Conservation (phyloP, 2,329 filamentous ascomycete genomes). For the Exserohilum turcica region DNA sequence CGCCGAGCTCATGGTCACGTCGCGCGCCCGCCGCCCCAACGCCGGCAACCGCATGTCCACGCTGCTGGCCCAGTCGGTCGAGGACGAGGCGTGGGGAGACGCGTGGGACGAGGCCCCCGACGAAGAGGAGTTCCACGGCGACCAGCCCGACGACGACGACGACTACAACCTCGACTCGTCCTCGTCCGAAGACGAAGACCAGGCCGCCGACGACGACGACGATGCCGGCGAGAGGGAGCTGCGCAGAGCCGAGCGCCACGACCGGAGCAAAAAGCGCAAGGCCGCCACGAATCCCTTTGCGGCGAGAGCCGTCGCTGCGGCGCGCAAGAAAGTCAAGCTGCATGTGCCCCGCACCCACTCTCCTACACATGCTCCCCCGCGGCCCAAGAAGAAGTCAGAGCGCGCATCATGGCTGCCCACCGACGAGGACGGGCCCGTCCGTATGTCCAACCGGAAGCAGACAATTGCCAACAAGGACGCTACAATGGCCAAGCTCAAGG, state of each 20-base stretch:
- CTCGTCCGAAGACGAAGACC: constrained; percentile 77
- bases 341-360: constrained; percentile 49
- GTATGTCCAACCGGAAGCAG: constrained; percentile 66
- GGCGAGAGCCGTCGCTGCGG: constrained; percentile 44
- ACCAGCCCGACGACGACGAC: constrained; percentile 60
- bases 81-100: constrained; percentile 47
- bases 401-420: constrained; percentile 72
- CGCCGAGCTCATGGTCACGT: constrained; percentile 46
- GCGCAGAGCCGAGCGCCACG: constrained; percentile 74
- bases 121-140: constrained; percentile 58
- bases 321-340: constrained; percentile 48
- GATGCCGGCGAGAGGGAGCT: constrained; percentile 87
- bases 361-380: constrained; percentile 53
- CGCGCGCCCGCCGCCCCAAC: constrained; percentile 46
- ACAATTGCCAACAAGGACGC: constrained; percentile 65
- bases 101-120: constrained; percentile 71
- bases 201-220: constrained; percentile 72
- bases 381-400: constrained; percentile 71
- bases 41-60: constrained; percentile 51
- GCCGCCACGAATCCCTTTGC: constrained; percentile 59
- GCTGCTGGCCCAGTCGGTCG: constrained; percentile 41
- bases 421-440: constrained; percentile 63
- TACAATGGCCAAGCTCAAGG: constrained; percentile 71
- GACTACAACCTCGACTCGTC: constrained; percentile 82
- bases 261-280: constrained; percentile 73